Evolutionary conservation across 768 basidiomycete species (phyloP).

Genomic region (Pleurotus tuber-regium): DNA sequence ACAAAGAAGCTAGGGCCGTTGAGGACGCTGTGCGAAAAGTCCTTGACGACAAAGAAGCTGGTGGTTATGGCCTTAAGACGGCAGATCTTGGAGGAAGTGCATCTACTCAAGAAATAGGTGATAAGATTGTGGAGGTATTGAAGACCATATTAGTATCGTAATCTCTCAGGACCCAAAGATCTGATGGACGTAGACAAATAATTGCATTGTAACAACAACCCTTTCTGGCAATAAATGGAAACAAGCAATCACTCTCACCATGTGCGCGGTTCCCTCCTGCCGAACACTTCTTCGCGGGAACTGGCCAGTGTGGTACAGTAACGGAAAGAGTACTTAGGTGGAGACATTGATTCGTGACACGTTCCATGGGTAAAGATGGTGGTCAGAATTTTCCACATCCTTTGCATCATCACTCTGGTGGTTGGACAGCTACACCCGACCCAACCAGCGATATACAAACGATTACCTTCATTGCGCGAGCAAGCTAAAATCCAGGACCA

Average conservation of each 20-base stretch:
- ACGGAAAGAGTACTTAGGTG: no score
- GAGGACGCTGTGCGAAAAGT: slow-evolving; percentile 91
- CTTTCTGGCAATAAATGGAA: no score
- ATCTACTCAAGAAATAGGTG: slow-evolving; percentile 78
- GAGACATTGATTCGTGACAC: no score
- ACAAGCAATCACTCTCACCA: no score
- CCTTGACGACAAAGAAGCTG: slow-evolving; percentile 64
- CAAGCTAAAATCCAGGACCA: slow-evolving; percentile 36
- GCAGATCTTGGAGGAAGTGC: slow-evolving; percentile 83
- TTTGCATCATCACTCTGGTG: slow-evolving; percentile 2
- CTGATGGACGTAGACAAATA: no score
- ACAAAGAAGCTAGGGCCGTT: slow-evolving; percentile 79
- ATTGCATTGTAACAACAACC: no score
- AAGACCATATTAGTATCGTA: slow-evolving; percentile 56
- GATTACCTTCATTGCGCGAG: slow-evolving; percentile 37
- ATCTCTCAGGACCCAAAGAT: no score
- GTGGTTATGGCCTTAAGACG: slow-evolving; percentile 79
- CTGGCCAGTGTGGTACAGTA: no score
- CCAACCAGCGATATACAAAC: slow-evolving; percentile 30
- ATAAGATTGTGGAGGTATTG: slow-evolving; percentile 75
- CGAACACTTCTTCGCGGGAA: no score
- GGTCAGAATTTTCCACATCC: neutral
- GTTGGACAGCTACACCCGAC: slow-evolving; percentile 23
- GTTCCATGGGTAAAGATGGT: neutral
- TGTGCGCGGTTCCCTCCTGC: no score